A percentile compares a stretch with the other conserved stretches of the same genome.
Evolutionary conservation across 257 asterid genomes (phyloP).

Genomic region (Fraxinus cuspidata): DNA sequence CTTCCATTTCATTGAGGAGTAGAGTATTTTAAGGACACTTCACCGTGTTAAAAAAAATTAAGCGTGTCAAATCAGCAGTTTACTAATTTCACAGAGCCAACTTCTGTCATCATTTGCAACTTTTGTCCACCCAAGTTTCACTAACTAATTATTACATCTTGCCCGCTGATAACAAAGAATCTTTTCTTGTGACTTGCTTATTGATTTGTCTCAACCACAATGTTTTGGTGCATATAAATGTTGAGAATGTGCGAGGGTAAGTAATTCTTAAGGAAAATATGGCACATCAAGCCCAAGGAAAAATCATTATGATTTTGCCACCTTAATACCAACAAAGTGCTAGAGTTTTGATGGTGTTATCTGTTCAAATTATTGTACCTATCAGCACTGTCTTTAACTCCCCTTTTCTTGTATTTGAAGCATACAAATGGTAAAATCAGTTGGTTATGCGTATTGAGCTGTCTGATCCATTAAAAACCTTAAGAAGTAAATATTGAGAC

Average conservation of each 20-base stretch:
- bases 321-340: background rate
- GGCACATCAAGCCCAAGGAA: background rate
- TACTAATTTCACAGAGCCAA: background rate
- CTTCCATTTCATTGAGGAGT: background rate
- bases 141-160: background rate
- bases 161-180: background rate
- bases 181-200: background rate
- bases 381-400: background rate
- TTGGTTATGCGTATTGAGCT: background rate
- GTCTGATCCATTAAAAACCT: no score
- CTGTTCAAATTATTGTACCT: background rate
- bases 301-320: background rate
- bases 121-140: background rate
- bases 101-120: background rate
- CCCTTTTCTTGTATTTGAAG: background rate
- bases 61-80: background rate
- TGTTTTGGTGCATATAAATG: background rate
- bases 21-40: background rate
- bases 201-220: background rate
- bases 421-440: background rate
- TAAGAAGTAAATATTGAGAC: no score
- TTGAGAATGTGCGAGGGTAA: background rate
- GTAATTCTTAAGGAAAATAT: background rate
- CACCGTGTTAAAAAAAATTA: background rate
- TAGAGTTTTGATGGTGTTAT: background rate